These are phyloP conservation scores for Russula lepida DNA, from an alignment of 768 basidiomycete genomes.

Conservation along the genomic window DNA sequence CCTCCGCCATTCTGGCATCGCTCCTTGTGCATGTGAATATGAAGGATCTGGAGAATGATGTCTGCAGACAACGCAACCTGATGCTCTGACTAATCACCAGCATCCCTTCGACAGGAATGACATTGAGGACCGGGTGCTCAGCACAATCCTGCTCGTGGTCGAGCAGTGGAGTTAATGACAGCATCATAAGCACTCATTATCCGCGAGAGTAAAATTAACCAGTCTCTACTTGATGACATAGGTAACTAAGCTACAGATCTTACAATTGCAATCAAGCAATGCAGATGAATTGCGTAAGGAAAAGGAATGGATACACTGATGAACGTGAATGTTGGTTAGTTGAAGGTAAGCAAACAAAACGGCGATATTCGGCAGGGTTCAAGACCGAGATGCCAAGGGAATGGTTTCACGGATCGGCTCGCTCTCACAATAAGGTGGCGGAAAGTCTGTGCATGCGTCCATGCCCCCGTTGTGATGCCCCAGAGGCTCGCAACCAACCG, in stretches of 20 bases:
- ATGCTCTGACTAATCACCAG: neutral
- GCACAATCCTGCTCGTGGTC: neutral
- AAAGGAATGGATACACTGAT: neutral
- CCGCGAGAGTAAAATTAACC: neutral
- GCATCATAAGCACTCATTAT: neutral
- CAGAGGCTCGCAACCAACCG: neutral
- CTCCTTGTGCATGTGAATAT: neutral
- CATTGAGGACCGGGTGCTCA: neutral
- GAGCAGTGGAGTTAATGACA: neutral
- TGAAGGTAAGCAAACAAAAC: neutral
- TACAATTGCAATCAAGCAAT: neutral
- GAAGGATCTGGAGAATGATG: neutral
- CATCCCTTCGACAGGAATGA: neutral
- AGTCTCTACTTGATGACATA: neutral
- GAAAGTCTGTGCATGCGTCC: slow-evolving; percentile 6
- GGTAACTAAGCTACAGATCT: slow-evolving; percentile 5
- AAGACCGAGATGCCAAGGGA: neutral
- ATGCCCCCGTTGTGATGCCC: slow-evolving; percentile 14
- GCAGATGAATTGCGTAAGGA: neutral
- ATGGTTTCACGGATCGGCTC: neutral
- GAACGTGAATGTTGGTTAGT: neutral
- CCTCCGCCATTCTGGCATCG: neutral
- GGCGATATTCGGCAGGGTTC: neutral
- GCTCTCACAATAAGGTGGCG: slow-evolving; percentile 18
- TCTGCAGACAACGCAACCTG: too few species aligned